These are phyloP conservation scores for Pisolithus thermaeus DNA, from an alignment of 1,284 basidiomycete species.

Conservation along the genomic window DNA sequence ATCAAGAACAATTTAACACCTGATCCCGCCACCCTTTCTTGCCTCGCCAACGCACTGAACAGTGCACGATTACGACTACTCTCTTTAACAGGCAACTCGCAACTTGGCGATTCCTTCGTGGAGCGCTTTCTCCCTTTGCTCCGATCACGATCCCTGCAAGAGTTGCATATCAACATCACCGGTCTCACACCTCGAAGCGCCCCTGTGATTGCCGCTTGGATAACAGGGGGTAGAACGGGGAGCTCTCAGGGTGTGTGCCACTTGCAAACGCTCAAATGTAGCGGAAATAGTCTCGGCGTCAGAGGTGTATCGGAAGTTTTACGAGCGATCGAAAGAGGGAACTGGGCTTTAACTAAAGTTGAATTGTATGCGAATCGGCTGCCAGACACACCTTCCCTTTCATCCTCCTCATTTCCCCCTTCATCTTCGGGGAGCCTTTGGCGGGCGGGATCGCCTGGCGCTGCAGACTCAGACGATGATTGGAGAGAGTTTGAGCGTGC, in stretches of 20 bases:
- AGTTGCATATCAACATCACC: conserved; percentile 25
- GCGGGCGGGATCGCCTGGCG: not conserved
- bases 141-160: conserved; percentile 23
- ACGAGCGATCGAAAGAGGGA: conserved; percentile 38
- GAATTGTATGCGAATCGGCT: conserved; percentile 49
- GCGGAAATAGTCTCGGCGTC: conserved; percentile 49
- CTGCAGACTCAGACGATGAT: conserved; percentile 17
- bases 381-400: not conserved
- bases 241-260: conserved; percentile 30
- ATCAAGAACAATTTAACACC: conserved; percentile 24
- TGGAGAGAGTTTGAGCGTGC: conserved; percentile 36
- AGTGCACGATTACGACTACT: conserved; percentile 24
- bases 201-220: conserved; percentile 21
- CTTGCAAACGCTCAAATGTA: conserved; percentile 48
- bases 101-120: conserved; percentile 24
- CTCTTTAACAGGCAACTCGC: conserved; percentile 21
- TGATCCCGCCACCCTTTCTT: conserved; percentile 21
- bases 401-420: conserved; percentile 2
- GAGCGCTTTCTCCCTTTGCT: conserved; percentile 24
- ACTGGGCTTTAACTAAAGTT: conserved; percentile 45
- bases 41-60: conserved; percentile 23
- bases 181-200: conserved; percentile 25
- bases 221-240: conserved; percentile 12
- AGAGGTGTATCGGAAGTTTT: conserved; percentile 42
- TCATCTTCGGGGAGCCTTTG: not conserved